Conservation (phyloP, 495 filamentous ascomycete species). For the Trichoderma parareesei region DNA sequence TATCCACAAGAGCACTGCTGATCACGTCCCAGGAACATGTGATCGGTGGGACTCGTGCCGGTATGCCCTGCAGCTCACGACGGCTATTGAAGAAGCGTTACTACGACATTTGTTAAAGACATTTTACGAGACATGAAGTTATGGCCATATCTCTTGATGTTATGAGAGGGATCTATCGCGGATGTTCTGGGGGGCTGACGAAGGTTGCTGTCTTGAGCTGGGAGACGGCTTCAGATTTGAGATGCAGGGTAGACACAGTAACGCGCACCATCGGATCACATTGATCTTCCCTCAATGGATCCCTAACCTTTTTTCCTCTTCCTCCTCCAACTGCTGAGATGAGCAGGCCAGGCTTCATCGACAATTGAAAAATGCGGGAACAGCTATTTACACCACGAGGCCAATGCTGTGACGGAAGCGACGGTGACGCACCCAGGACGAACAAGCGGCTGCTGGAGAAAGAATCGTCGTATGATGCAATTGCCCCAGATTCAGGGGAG, state of each 20-base stretch:
- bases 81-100: background rate
- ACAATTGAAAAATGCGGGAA: too few relatives aligned
- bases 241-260: too few relatives aligned
- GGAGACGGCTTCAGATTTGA: too few relatives aligned
- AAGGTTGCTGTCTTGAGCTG: background rate
- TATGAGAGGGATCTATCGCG: background rate
- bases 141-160: background rate
- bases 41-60: background rate
- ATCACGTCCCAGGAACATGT: background rate
- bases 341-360: too few relatives aligned
- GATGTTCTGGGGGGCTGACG: background rate
- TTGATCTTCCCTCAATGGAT: too few relatives aligned
- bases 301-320: too few relatives aligned
- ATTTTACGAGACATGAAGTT: too few relatives aligned
- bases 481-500: background rate
- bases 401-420: background rate
- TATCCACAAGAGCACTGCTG: background rate
- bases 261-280: too few relatives aligned
- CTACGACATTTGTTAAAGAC: too few relatives aligned
- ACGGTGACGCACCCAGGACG: background rate
- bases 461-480: background rate
- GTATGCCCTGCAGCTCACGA: background rate
- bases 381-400: too few relatives aligned
- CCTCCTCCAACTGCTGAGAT: too few relatives aligned
- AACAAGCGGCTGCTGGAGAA: background rate